Base-by-base conservation (phyloP, 169 alveolate genomes). In the Plasmodium vinckei region DNA sequence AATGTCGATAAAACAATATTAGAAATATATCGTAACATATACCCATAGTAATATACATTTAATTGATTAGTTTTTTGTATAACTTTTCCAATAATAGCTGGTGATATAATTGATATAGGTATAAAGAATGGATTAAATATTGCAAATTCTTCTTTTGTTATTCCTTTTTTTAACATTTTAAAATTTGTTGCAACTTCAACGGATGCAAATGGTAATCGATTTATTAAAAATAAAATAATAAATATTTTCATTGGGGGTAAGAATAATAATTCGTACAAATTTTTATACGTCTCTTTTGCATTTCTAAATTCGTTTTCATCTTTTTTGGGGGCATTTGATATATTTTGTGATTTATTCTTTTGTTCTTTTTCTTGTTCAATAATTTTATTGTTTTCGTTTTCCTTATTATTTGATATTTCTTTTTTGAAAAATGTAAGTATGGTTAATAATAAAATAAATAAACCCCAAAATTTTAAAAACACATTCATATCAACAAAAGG, bases 71-170 rank as follows among this genome's bases (percentile, higher is more conserved):
- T 39, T 15, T 72, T 63, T 42, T 59, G 21, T 12, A 44, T 64
- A 2, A 72, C 60, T 46, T 17, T 60, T 17, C 96, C 82, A 71
- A 94, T 94, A 56, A 94, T 63, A 42, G 94, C 93, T 42, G 96
- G 94, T 59, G 87, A 86, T 56, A 94, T 39, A 39, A 94, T 88
- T 47, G 92, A 87, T 59, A 94, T 19, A n/a, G 94, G 93, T 57
- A 94, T 88, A 53, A 89, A 65, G 9, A 94, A 53, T 13, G 95
- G 94, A 47, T 88, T 89, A 19, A 87, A 59, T 7, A 89, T 25
- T 5, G 94, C 96, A 54, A 91, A 94, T 70, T 89, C 70, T 77
- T 94, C 96, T 73, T 75, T 89, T 5, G 94, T 75, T 61, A 94
- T 72, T 0, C 96, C 96, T 71, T 87, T 91, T 65, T 87, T 89